Conservation (phyloP, 1,139 yeast species). For the Candida smagusa region DNA sequence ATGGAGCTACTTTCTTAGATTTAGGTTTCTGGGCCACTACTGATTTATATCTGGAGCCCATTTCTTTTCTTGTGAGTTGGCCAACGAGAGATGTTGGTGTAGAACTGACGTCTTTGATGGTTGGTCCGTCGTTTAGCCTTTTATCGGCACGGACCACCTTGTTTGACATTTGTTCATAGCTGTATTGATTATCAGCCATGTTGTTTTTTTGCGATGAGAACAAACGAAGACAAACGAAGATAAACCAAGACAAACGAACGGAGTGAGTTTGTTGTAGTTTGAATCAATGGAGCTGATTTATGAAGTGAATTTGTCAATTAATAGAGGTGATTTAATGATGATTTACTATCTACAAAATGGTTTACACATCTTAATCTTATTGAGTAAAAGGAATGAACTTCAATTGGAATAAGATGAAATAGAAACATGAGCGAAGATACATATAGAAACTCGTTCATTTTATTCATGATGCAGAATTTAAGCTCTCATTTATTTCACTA, state of each 20-base stretch:
- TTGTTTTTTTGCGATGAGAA: background rate
- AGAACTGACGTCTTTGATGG: constrained; percentile 22
- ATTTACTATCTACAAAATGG: no score
- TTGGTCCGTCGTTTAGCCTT: constrained; percentile 36
- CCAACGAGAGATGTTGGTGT: constrained; percentile 74
- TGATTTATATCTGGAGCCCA: constrained; percentile 54
- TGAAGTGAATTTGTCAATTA: no score
- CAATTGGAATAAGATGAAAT: no score
- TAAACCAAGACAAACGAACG: background rate
- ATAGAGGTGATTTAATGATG: no score
- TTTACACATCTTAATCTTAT: no score
- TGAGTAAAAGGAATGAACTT: no score
- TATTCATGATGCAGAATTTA: no score
- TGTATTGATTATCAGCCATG: constrained; percentile 19
- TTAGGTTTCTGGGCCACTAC: constrained; percentile 7
- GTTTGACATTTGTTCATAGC: constrained; percentile 71
- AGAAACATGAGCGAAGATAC: no score
- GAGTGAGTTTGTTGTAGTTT: background rate
- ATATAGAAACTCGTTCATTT: no score
- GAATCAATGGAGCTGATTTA: background rate
- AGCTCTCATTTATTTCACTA: no score
- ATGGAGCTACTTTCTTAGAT: constrained; percentile 1
- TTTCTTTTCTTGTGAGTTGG: constrained; percentile 56
- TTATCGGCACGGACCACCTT: constrained; percentile 65
- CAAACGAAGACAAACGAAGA: background rate